Evolutionary conservation across 2,329 filamentous ascomycete genomes (phyloP), one percentile per base, ranked within the genome.

Genomic region (Cadophora malorum): DNA sequence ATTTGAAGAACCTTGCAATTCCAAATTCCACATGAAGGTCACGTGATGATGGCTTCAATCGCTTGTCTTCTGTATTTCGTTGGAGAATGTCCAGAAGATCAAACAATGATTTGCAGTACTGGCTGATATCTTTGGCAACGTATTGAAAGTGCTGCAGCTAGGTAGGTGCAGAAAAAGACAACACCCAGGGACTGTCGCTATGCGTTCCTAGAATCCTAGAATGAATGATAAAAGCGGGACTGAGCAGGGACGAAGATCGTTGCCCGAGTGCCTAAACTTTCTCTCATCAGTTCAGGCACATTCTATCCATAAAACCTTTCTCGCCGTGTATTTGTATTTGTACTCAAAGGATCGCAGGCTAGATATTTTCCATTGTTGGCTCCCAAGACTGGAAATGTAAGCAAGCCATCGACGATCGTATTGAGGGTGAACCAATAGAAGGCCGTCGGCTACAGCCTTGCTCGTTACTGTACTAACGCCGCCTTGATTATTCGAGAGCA

Each of bases 321-420:
- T 21, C n/a, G 2, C n/a, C 45, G n/a, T 10, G n/a, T 49, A 49
- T 49, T 49, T 10, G n/a, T 49, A 49, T 49, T 49, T 21, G 6
- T 21, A 21, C 8, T 7, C n/a, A 8, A 21, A 8, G 7, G n/a
- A 49, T 21, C 21, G 6, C 45, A 49, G n/a, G n/a, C 45, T 9
- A 49, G n/a, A 21, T 49, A 49, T 49, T 49, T 21, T n/a, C 12
- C 14, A 45, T 45, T 19, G 35, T 41, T 41, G 19, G 12, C 45
- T 5, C 33, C 21, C n/a, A 38, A 45, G 21, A 16, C 21, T 45
- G 35, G 6, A 28, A 41, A 9, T 21, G 56, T 45, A 59, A 59
- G 56, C 56, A 59, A 45, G n/a, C 35, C 56, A 59, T 59, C 52
- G 56, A 59, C 56, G 56, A 41, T 59, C 35, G 8, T 58, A 31